Base-by-base conservation (phyloP, 768 basidiomycete genomes). In the Lentinus tigrinus region DNA sequence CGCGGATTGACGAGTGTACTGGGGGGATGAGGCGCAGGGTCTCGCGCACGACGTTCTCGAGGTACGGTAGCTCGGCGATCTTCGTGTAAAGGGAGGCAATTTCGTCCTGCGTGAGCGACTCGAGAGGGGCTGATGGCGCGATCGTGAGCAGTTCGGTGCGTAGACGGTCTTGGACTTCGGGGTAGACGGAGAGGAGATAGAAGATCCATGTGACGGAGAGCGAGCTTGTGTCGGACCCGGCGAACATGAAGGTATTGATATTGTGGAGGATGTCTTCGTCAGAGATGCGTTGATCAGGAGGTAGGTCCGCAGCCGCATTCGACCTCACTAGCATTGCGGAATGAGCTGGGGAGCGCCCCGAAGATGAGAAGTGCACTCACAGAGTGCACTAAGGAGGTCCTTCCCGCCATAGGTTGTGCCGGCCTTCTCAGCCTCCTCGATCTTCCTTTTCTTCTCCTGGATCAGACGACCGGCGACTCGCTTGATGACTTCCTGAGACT, bases 161-260 rank as follows among this genome's bases (percentile, higher is more conserved):
- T 5, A 98, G 79, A 26, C 82, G 84, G 42, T 76, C 75, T 71
- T 97, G 95, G 14, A 87, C 69, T 1, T 76, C 76, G 0, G 85
- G 85, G 67, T 91, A 73, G 63, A 81, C 78, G 0, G 92, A 85
- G 38, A 97, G 81, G 16, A 90, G 75, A 56, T 85, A 75, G n/a
- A 96, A 71, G 2, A 87, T 85, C 94, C 95, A 97, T 0, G 91
- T 91, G 43, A 96, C 73, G 4, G 87, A 81, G 27, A 95, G 82
- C 2, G 90, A 89, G 11, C 88, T 88, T 0, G 93, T 92, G 66
- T 95, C 93, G 13, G 93, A 91, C 4, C 94, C 94, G 21, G 89
- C 92, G 69, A 94, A 93, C 79, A 94, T 85, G 70, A 95, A 90
- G 0, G 93, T 94, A 64, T 90, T 92, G 71, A 95, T 86, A 58